Percentiles rank a stretch among this genome's conserved stretches.
Evolutionary conservation across 768 basidiomycete genomes (phyloP).

Genomic region (Auricularia sp.): DNA sequence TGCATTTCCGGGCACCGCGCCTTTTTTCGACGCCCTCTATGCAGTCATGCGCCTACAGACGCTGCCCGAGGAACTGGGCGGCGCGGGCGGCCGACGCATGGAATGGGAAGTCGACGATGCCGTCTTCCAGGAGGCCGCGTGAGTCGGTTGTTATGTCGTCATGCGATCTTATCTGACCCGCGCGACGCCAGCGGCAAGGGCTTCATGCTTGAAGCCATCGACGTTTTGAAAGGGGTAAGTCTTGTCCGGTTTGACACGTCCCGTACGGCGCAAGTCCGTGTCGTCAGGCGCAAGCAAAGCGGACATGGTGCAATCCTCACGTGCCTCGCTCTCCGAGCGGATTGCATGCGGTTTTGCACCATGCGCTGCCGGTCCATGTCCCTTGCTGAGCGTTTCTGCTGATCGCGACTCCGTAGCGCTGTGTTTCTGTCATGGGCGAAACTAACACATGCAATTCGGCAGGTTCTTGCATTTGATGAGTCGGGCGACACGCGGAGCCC

Average conservation of each 20-base stretch:
- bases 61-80: constrained; percentile 70
- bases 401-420: constrained; percentile 5
- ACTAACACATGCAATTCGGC: constrained; percentile 2
- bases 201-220: constrained; percentile 88
- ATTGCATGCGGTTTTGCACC: no score
- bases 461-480: constrained; percentile 73
- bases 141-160: constrained; percentile 30
- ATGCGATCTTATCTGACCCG: constrained; percentile 14
- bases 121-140: constrained; percentile 90
- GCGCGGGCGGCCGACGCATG: constrained; percentile 61
- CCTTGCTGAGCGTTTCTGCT: constrained; percentile 21
- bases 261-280: neutral
- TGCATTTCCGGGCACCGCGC: constrained; percentile 82
- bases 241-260: neutral
- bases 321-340: no score
- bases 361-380: neutral
- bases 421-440: no score
- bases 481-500: constrained; percentile 22
- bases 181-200: constrained; percentile 64
- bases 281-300: no score
- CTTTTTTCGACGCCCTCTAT: constrained; percentile 71
- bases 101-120: constrained; percentile 93
- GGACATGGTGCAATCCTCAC: no score
- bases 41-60: constrained; percentile 73
- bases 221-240: constrained; percentile 81